Percentiles rank a stretch among this genome's conserved stretches.
Conservation (phyloP, 352 stramenopile species). For the Globisporangium okanoganense region DNA sequence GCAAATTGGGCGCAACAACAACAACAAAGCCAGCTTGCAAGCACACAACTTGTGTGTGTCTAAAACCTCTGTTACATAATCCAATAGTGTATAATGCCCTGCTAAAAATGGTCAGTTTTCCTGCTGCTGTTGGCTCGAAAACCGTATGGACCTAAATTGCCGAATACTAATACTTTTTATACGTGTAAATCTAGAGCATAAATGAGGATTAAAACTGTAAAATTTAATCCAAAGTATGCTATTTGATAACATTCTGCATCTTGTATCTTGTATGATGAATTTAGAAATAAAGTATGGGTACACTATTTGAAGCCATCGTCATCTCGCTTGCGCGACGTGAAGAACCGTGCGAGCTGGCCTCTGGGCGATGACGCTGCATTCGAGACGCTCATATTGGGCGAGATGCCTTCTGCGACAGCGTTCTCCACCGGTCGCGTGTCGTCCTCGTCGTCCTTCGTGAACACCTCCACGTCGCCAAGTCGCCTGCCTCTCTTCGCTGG, state of each 20-base stretch:
- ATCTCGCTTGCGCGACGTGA: slow-evolving; percentile 7
- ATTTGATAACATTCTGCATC: too few species aligned
- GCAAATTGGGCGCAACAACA: neutral
- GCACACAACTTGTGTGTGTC: neutral
- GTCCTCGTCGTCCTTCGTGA: slow-evolving; percentile 8
- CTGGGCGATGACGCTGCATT: slow-evolving; percentile 2
- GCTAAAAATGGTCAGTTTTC: neutral
- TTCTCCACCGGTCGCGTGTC: neutral
- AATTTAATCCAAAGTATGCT: neutral
- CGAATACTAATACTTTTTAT: too few species aligned
- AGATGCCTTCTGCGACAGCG: neutral
- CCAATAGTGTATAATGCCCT: neutral
- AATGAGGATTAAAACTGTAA: neutral
- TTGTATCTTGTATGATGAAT: neutral
- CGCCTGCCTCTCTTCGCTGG: neutral
- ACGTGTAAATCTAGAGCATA: neutral
- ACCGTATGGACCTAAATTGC: too few species aligned
- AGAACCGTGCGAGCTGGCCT: slow-evolving; percentile 11
- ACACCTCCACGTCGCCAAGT: slow-evolving; percentile 2
- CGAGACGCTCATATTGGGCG: too few species aligned
- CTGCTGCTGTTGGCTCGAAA: neutral
- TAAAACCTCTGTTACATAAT: neutral
- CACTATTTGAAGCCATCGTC: neutral
- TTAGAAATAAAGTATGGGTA: too few species aligned
- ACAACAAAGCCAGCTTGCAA: neutral